phyloP scores from a whole-genome alignment of 148 eudicot species.

The Heliosperma pusillum region DNA sequence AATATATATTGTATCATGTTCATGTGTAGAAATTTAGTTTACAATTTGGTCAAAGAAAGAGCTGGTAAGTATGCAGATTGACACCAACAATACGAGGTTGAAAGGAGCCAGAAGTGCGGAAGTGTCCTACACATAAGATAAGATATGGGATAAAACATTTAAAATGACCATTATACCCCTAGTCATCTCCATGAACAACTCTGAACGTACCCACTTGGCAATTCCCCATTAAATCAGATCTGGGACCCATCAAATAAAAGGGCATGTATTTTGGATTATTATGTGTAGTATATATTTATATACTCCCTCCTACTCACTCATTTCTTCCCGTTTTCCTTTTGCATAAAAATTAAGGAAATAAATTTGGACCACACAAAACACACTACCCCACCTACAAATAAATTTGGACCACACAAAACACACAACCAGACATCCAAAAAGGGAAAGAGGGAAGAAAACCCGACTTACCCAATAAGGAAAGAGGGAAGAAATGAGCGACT shows the following conservation, averaged over 20 bases:
- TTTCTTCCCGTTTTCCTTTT: too few species aligned
- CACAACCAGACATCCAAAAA: too few species aligned
- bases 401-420: too few species aligned
- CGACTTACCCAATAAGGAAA: too few species aligned
- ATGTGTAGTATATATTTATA: too few species aligned
- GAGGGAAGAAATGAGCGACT: too few species aligned
- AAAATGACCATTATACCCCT: background rate
- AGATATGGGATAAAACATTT: background rate
- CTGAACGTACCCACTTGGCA: slow-evolving; percentile 4
- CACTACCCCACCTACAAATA: too few species aligned
- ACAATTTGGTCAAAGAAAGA: background rate
- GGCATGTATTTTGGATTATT: too few species aligned
- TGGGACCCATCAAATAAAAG: background rate
- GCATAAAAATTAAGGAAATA: too few species aligned
- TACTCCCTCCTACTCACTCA: too few species aligned
- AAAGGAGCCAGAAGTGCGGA: background rate
- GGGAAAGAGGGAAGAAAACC: too few species aligned
- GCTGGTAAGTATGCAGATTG: background rate
- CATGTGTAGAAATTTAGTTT: background rate
- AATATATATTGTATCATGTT: background rate
- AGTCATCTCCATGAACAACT: slow-evolving; percentile 3
- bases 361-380: too few species aligned
- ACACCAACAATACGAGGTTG: slow-evolving; percentile 19
- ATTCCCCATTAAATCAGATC: slow-evolving; percentile 11
- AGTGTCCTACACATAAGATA: background rate